These are phyloP conservation scores for Spathaspora sp. DNA, from an alignment of 1,139 yeast genomes.

Conservation along the genomic window DNA sequence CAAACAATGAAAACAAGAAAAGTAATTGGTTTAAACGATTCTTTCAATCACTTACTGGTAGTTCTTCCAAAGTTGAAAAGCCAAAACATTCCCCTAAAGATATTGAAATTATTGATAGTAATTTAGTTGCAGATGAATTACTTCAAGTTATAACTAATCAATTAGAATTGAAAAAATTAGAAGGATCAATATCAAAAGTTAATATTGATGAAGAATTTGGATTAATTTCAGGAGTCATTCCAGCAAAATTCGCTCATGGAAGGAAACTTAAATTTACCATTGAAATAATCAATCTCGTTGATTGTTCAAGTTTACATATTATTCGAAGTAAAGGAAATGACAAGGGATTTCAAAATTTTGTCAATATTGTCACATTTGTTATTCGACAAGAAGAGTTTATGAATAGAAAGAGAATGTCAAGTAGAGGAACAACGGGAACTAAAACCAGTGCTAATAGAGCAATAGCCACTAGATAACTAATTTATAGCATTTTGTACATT, in stretches of 20 bases:
- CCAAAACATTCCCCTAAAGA: conserved; percentile 17
- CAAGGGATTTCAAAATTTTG: conserved; percentile 60
- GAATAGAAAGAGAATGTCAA: conserved; percentile 4
- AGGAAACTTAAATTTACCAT: conserved; percentile 50
- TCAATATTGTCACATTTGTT: conserved; percentile 44
- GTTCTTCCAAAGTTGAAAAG: background rate
- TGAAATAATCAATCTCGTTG: conserved; percentile 39
- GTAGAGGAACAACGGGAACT: background rate
- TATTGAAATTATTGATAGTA: conserved; percentile 35
- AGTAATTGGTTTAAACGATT: conserved; percentile 42
- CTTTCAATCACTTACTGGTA: conserved; percentile 19
- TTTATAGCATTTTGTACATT: conserved; percentile 2
- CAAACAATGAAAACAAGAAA: conserved; percentile 14
- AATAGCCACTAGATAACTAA: conserved; percentile 1
- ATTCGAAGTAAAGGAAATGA: conserved; percentile 65
- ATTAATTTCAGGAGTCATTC: conserved; percentile 45
- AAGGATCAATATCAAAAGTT: conserved; percentile 48
- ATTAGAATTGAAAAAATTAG: conserved; percentile 48
- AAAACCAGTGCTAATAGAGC: conserved; percentile 17
- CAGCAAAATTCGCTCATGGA: conserved; percentile 49
- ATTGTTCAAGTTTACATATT: conserved; percentile 51
- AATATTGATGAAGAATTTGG: conserved; percentile 46
- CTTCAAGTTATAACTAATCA: conserved; percentile 39
- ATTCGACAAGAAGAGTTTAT: conserved; percentile 34
- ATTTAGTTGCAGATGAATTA: conserved; percentile 29